Base-by-base conservation (phyloP, 1,284 basidiomycete species). In the Phlebopus sp. region DNA sequence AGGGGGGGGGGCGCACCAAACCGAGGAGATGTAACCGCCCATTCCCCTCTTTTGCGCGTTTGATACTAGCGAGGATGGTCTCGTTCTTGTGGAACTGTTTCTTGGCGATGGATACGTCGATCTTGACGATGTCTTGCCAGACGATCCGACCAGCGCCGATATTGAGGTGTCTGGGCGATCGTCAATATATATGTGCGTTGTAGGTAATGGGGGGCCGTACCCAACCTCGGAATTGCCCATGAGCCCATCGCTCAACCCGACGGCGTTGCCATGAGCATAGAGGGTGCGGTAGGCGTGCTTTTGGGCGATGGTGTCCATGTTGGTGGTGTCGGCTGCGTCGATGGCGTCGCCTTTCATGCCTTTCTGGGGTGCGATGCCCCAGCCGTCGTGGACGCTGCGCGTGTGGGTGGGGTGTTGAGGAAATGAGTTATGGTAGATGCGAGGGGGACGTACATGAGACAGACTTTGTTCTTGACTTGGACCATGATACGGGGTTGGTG, bases 221-320 rank as follows among this genome's bases (percentile, higher is more conserved):
- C 92, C 92, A 54, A 95, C 92, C 72, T 95, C 92, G 5, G 91
- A 94, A 75, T 96, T 95, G 18, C 92, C 92, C 92, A 96, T 96
- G 41, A 96, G 79, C 0, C 92, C 92, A 41, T 95, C 92, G 63
- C 76, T 90, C 44, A 96, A 76, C 1, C 92, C 92, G 14, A 95
- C 92, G 4, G 92, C 86, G 14, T 89, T 75, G 14, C 92, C 92
- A 56, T 92, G 90, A 1, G 92, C 92, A 17, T 78, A 72, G n/a
- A 96, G 77, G 10, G 76, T 76, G 42, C 86, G 80, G 59, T 80
- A 79, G 55, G 81, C 79, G 67, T 92, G 79, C n/a, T 86, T 77
- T 62, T 87, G 79, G 10, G 83, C 81, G 61, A 96, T 87, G 36
- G 74, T 77, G 68, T 93, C 90, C 92, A 95, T 96, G 73, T 87